Evolutionary conservation across 1,284 basidiomycete species (phyloP), one percentile per base, ranked within the genome.

Genomic region (Ustilago sp.): DNA sequence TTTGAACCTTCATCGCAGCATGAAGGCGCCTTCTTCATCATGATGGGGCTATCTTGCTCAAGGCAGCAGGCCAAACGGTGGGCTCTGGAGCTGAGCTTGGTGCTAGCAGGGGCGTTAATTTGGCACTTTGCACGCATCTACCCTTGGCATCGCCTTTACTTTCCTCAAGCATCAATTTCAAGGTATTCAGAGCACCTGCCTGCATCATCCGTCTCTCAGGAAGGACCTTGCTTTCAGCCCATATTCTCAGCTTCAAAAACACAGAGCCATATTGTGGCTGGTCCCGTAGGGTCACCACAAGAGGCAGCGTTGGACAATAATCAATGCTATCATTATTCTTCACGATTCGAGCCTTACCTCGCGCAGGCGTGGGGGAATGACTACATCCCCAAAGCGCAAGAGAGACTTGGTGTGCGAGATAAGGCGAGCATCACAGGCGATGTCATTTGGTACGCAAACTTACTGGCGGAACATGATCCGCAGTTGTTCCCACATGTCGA

Each of bases 401-500:
- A 45, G 17, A 48, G 57, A 7, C 28, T 63, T 0, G 67, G 56
- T 11, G 19, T 69, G 17, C 56, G 6, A n/a, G 35, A 41, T 9
- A 32, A 19, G 8, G 5, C 35, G 6, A 11, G 12, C 6, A 36
- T 69, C 15, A 59, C 56, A 11, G 19, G 36, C 19, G 61, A 69
- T 15, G 52, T 69, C 9, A 36, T 69, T 3, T 69, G 67, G 67
- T 63, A 63, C 32, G 60, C 67, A 8, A 69, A 69, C 28, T 38
- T 69, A 9, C 23, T 69, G 15, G 67, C 67, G 8, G 67, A 63
- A 45, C 19, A 55, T 9, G 56, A 63, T 0, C 56, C 67, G 1
- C 4, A 50, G 2, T 2, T 11, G n/a, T 69, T 50, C 15, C 56
- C 52, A 6, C 31, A 55, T 12, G 4, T 50, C 8, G 23, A 50